These are phyloP conservation scores for Monilinia fructigena DNA, from an alignment of 2,329 filamentous ascomycete species.

Conservation along the genomic window DNA sequence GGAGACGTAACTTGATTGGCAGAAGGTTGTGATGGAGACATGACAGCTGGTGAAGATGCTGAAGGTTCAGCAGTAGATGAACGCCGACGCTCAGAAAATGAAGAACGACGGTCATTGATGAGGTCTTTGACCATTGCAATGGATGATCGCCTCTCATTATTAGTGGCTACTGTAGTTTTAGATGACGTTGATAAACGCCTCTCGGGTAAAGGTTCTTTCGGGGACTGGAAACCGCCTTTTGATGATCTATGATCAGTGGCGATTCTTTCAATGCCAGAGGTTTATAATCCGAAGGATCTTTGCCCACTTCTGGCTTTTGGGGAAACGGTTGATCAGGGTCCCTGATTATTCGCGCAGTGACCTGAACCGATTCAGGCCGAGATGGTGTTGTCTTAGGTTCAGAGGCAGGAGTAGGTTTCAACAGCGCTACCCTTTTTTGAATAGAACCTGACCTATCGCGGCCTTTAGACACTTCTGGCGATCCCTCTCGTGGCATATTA, in stretches of 20 bases:
- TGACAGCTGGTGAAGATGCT: conserved; percentile 40
- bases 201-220: conserved; percentile 47
- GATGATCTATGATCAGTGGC: conserved; percentile 57
- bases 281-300: conserved; percentile 45
- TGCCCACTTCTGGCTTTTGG: conserved; percentile 45
- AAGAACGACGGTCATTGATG: conserved; percentile 58
- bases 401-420: conserved; percentile 29
- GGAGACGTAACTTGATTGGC: conserved; percentile 41
- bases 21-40: conserved; percentile 50
- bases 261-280: conserved; percentile 58
- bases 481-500: conserved; percentile 47
- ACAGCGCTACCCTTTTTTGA: conserved; percentile 33
- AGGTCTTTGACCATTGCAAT: conserved; percentile 54
- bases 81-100: conserved; percentile 48
- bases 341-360: conserved; percentile 79
- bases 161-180: conserved; percentile 26
- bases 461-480: conserved; percentile 44
- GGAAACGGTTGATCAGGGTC: conserved; percentile 52
- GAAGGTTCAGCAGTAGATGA: conserved; percentile 47
- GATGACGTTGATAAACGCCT: conserved; percentile 34
- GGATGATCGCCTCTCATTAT: conserved; percentile 53
- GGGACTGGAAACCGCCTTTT: conserved; percentile 41
- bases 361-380: conserved; percentile 75
- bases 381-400: conserved; percentile 43
- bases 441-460: conserved; percentile 39